Conservation (phyloP, 1,284 basidiomycete species). For the Cryptococcus hybrid region DNA sequence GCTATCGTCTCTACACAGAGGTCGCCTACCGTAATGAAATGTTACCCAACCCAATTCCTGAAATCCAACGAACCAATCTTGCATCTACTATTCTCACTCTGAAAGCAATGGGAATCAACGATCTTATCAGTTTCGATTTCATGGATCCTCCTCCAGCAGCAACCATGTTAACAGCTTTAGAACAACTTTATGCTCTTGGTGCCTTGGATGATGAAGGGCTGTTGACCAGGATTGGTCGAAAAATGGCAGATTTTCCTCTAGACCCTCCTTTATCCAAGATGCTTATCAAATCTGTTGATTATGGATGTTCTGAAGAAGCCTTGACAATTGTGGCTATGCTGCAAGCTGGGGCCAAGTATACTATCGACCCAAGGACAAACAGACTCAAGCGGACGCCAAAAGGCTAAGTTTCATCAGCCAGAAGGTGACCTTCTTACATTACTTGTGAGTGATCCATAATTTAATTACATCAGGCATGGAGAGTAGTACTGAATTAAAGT, state of each 20-base stretch:
- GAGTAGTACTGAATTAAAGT: not conserved
- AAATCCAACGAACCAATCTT: conserved; percentile 95
- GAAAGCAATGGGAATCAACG: conserved; percentile 99
- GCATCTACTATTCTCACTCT: conserved; percentile 90
- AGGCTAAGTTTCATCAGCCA: conserved; percentile 97
- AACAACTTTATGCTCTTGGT: conserved; percentile 89
- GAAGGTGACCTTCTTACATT: conserved; percentile 97
- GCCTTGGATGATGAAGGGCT: conserved; percentile 96
- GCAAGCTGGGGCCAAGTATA: conserved; percentile 91
- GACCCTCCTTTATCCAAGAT: conserved; percentile 96
- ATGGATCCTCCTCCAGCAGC: conserved; percentile 98
- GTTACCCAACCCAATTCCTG: conserved; percentile 95
- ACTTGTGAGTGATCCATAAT: conserved; percentile 49
- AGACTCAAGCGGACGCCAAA: conserved; percentile 98
- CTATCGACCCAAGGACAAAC: conserved; percentile 98
- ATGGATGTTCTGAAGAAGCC: conserved; percentile 96
- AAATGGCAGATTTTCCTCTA: conserved; percentile 99
- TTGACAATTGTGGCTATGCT: conserved; percentile 97
- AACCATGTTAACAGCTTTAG: conserved; percentile 86
- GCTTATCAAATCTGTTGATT: conserved; percentile 96
- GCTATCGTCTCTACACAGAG: conserved; percentile 96
- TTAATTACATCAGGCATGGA: not conserved
- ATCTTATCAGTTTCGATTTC: conserved; percentile 96
- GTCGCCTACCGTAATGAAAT: conserved; percentile 98
- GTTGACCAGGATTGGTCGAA: conserved; percentile 87